Conservation (phyloP, 805 yeast species). For the Saturnispora hagleri region DNA sequence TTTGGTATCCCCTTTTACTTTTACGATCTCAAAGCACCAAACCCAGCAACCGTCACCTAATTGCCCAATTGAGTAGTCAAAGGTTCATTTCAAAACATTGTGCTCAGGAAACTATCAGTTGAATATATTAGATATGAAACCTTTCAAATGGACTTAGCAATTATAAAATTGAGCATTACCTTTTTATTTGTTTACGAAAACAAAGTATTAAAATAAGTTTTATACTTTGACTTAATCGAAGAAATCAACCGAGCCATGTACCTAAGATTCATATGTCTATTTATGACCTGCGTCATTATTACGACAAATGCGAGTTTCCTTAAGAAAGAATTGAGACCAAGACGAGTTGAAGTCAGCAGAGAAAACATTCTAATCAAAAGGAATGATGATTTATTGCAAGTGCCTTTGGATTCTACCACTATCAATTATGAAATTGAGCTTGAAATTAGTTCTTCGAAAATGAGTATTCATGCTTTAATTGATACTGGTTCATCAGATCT, state of each 20-base stretch:
- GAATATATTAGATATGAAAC: too few species aligned
- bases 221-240: not conserved
- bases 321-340: not conserved
- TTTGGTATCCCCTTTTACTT: not conserved
- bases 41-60: not conserved
- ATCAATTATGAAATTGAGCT: not conserved
- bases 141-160: too few species aligned
- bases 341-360: not conserved
- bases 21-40: not conserved
- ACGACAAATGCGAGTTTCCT: not conserved
- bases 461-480: not conserved
- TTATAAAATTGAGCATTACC: too few species aligned
- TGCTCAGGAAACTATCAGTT: not conserved
- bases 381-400: not conserved
- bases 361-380: not conserved
- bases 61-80: not conserved
- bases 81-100: not conserved
- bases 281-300: not conserved
- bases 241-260: not conserved
- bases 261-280: not conserved
- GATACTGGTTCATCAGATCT: slow-evolving; percentile 10
- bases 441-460: slow-evolving; percentile 3
- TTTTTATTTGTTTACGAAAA: too few species aligned
- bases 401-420: not conserved
- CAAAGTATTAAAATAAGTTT: not conserved